Evolutionary conservation across 2,329 filamentous ascomycete species (phyloP), one percentile per base, ranked within the genome.

Genomic region (Drechslerella coelobrocha): DNA sequence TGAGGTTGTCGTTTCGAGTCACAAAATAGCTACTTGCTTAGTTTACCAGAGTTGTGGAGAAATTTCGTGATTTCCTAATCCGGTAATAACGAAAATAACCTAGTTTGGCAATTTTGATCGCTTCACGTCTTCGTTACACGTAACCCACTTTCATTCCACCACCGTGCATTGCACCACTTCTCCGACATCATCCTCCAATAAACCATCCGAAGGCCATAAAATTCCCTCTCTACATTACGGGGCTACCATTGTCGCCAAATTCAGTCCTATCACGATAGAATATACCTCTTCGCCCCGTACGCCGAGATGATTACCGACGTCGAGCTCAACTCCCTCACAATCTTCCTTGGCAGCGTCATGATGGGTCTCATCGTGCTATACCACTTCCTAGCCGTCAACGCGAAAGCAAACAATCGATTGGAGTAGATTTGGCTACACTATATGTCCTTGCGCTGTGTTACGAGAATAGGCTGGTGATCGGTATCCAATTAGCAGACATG

Each of bases 331-430:
- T 85, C 85, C 73, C 86, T 99, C 27, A 92, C 94, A 79, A 88
- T 97, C 79, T 93, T 97, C 79, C 89, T 99, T 69, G 94, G 94
- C 81, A 89, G 88, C 61, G 85, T 88, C 41, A 87, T 93, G 73
- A 93, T 97, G 90, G 83, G 97, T 47, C 84, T 99, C 72, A 97
- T 97, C 74, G 87, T 99, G 27, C 81, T 96, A 26, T 97, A 99
- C 81, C 92, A 97, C 80, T 97, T 95, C 81, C 87, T 99, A 76
- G 93, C 97, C 79, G 86, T 96, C 82, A 97, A 99, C 78, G 86
- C 91, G n/a, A 83, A 84, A 74, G 84, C 88, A 66, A 80, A 82
- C 43, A 61, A 74, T 62, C 76, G 76, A 45, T 52, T 72, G 52
- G 68, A 72, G 34, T 72, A 72, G 45, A 39, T 2, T 27, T 14